Base-by-base conservation (phyloP, 352 stramenopile species). In the Pythium angustatum region DNA sequence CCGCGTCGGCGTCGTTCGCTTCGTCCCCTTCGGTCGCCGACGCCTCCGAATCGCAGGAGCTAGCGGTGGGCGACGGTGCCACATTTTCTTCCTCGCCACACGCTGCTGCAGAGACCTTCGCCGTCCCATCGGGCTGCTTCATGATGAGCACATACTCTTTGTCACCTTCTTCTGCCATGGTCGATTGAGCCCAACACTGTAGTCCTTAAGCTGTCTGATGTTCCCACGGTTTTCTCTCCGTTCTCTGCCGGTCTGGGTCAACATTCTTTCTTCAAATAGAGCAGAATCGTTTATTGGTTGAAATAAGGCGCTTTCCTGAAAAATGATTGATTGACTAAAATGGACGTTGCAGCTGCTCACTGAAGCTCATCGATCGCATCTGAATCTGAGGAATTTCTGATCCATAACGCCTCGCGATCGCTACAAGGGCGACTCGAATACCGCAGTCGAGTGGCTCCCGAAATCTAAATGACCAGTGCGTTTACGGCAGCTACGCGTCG, bases 71-170 rank as follows among this genome's bases (percentile, higher is more conserved):
- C 10, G 72, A 78, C 19, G 50, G 31, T 43, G 64, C 67, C 62
- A 67, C 71, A 24, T 72, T 69, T 36, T 41, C 61, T 15, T 53
- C 65, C 41, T 78, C 80, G 53, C 76, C 58, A 19, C 30, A 27
- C 3, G 30, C 41, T 11, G 31, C 30, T 17, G 64, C 10, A 17
- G 38, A 2, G 38, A 19, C 73, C 63, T 51, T 58, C 6, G 53
- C 51, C 33, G 58, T 31, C 33, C 52, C 36, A 21, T 64, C 67
- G 2, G 38, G 38, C 27, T 71, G 43, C 51, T 55, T 68, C 41
- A 82, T 53, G 58, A 91, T 76, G 58, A 91, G 85, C 75, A 91
- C 83, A 71, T 91, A 91, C 53, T 91, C 82, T 62, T 87, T 84
- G 62, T 88, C 79, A 21, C 52, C 65, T 64, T 67, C 65, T n/a